These are phyloP conservation scores for Funneliformis geosporum DNA, from an alignment of 192 early-diverging fungal species.

Conservation along the genomic window DNA sequence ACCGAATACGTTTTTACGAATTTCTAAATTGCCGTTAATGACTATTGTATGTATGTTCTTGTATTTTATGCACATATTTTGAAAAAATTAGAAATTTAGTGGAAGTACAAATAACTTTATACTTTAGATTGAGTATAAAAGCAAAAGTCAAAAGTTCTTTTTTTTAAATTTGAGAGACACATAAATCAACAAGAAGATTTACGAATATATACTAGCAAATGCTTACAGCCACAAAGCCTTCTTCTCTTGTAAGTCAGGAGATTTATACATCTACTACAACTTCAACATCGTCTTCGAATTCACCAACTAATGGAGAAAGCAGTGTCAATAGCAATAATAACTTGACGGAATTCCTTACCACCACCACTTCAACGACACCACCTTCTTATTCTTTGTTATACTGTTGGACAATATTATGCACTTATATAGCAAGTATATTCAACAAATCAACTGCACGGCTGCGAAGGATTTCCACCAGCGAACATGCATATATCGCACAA, in stretches of 20 bases:
- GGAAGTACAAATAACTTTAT: neutral
- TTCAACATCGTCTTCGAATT: constrained; percentile 8
- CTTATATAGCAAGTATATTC: constrained; percentile 27
- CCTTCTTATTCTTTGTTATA: constrained; percentile 27
- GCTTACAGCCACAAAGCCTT: constrained; percentile 11
- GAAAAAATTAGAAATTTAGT: neutral
- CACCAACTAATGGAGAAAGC: constrained; percentile 1
- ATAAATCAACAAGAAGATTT: neutral
- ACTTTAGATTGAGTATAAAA: neutral
- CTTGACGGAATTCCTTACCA: constrained; percentile 7
- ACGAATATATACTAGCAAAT: constrained; percentile 7
- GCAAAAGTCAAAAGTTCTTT: neutral
- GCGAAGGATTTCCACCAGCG: neutral
- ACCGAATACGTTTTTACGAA: neutral
- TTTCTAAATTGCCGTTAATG: neutral
- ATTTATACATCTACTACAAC: neutral
- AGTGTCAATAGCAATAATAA: constrained; percentile 7
- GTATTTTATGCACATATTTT: neutral
- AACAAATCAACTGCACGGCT: constrained; percentile 19
- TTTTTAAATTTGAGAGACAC: neutral
- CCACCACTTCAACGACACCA: constrained; percentile 12
- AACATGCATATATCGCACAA: constrained; percentile 24
- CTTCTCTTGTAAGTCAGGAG: constrained; percentile 26
- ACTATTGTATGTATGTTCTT: constrained; percentile 10
- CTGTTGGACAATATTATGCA: constrained; percentile 28